phyloP scores from a whole-genome alignment of 148 eudicot genomes.

The Rhododendron williamsianum region DNA sequence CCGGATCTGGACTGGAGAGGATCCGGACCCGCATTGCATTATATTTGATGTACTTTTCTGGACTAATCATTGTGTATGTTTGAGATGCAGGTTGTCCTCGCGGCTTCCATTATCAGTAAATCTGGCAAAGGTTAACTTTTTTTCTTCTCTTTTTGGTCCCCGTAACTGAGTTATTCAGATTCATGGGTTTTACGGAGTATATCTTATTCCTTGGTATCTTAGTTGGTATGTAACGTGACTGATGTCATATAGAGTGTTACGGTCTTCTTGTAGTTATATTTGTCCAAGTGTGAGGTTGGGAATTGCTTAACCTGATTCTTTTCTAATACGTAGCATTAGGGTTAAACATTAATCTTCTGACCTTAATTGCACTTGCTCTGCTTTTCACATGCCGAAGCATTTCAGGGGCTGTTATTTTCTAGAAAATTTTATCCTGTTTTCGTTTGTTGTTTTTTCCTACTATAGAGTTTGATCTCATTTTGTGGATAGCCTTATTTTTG shows the following conservation, averaged over 20 bases:
- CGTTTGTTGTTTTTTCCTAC: neutral
- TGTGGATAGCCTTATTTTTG: neutral
- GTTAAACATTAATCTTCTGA: neutral
- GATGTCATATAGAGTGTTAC: neutral
- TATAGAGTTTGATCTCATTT: neutral
- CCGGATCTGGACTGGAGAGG: neutral
- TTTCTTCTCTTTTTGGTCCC: neutral
- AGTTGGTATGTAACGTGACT: neutral
- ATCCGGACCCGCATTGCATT: neutral
- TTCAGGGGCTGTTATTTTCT: neutral
- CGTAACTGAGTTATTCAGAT: neutral
- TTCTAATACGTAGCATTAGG: neutral
- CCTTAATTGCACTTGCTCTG: neutral
- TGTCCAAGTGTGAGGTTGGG: neutral
- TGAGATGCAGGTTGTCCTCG: constrained; percentile 36
- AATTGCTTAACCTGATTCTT: neutral
- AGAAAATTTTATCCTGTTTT: neutral
- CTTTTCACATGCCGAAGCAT: neutral
- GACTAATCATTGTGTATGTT: neutral
- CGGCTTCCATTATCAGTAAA: constrained; percentile 42
- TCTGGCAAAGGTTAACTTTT: constrained; percentile 37
- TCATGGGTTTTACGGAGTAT: neutral
- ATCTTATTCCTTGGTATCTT: neutral
- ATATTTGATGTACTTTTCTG: neutral
- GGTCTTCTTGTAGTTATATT: neutral